Evolutionary conservation across 2,329 filamentous ascomycete genomes (phyloP).

Genomic region (Rhinocladiella similis): DNA sequence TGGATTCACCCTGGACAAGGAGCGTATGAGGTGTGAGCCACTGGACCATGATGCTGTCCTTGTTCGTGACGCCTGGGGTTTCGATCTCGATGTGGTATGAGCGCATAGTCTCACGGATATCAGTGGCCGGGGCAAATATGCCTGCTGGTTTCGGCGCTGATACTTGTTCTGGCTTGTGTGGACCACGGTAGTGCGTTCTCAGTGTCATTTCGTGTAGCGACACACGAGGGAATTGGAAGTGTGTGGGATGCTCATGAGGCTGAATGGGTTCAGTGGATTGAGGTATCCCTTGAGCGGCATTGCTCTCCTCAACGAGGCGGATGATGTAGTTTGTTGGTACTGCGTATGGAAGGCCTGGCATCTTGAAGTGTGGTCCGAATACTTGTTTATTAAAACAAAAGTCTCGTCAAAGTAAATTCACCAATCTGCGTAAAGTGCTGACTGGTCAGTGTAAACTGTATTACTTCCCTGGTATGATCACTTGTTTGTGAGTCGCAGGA

Average conservation of each 20-base stretch:
- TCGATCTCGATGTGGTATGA: slow-evolving; percentile 27
- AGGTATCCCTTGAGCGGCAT: not conserved
- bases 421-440: not conserved
- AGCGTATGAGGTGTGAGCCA: slow-evolving; percentile 24
- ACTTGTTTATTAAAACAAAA: not conserved
- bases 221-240: slow-evolving; percentile 24
- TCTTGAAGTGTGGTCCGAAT: not conserved
- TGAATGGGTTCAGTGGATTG: slow-evolving; percentile 15
- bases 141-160: slow-evolving; percentile 4
- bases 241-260: slow-evolving; percentile 21
- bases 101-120: slow-evolving; percentile 22
- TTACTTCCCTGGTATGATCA: no score
- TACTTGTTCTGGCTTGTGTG: slow-evolving; percentile 20
- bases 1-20: slow-evolving; percentile 20
- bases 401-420: not conserved
- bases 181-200: slow-evolving; percentile 21
- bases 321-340: slow-evolving; percentile 24
- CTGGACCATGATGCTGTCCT: slow-evolving; percentile 19
- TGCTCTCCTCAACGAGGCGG: slow-evolving; percentile 19
- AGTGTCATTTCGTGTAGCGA: slow-evolving; percentile 22
- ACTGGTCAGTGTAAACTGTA: no score
- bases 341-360: slow-evolving; percentile 21
- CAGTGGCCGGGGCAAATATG: slow-evolving; percentile 17
- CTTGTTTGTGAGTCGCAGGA: no score
- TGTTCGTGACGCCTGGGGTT: slow-evolving; percentile 19